These are phyloP conservation scores for Pestalotiopsis sp. DNA, from an alignment of 2,329 filamentous ascomycete species.

Conservation along the genomic window DNA sequence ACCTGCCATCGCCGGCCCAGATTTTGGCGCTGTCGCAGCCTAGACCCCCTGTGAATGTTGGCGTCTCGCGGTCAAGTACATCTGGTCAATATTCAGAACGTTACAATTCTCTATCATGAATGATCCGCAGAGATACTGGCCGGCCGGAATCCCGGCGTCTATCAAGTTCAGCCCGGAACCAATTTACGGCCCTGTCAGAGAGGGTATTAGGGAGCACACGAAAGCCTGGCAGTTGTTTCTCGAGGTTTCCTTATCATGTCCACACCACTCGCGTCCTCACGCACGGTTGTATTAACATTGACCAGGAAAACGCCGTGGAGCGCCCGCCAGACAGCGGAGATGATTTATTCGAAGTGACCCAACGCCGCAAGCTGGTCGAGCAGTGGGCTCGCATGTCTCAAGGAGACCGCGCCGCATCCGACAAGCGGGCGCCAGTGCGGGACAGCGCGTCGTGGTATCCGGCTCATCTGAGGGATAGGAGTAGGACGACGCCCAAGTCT, in stretches of 20 bases:
- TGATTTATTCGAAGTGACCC: neutral
- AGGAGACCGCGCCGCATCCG: neutral
- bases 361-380: neutral
- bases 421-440: neutral
- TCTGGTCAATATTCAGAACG: no score
- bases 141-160: neutral
- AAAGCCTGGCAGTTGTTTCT: neutral
- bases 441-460: neutral
- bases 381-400: neutral
- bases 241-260: neutral
- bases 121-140: neutral
- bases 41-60: no score
- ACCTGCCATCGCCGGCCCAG: no score
- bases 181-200: neutral
- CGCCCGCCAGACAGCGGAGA: neutral
- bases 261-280: neutral
- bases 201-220: neutral
- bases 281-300: neutral
- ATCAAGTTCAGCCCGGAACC: neutral
- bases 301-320: neutral
- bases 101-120: neutral
- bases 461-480: neutral
- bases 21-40: no score
- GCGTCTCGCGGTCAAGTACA: no score
- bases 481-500: neutral